Conservation (phyloP, 306 rosid genomes). For the Abrus pulchellus region DNA sequence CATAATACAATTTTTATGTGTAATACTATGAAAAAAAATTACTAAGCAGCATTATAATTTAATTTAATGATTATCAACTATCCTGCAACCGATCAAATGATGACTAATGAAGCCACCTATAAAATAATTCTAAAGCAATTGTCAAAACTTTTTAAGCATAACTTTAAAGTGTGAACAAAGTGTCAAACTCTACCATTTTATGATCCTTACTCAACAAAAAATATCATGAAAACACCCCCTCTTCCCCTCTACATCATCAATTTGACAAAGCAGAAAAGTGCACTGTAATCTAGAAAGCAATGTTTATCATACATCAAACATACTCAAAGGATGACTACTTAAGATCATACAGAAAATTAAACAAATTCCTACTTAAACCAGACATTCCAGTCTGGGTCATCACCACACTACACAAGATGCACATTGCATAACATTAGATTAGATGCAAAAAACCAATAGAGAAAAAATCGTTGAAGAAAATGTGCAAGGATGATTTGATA, state of each 20-base stretch:
- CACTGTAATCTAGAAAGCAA: not conserved
- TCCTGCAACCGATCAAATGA: conserved; percentile 36
- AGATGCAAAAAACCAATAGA: conserved; percentile 30
- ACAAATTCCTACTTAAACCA: not conserved
- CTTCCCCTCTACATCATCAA: conserved; percentile 23
- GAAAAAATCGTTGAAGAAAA: conserved; percentile 18
- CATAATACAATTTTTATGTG: not conserved
- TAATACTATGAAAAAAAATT: conserved; percentile 12
- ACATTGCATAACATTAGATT: conserved; percentile 13
- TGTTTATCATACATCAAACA: conserved; percentile 5
- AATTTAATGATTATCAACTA: conserved; percentile 20
- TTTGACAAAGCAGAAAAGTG: conserved; percentile 23
- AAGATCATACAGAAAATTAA: conserved; percentile 19
- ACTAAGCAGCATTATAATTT: conserved; percentile 10
- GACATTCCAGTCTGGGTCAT: conserved; percentile 3
- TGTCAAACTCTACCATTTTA: conserved; percentile 28
- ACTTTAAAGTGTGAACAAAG: conserved; percentile 1
- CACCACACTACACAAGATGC: conserved; percentile 21
- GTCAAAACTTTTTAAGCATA: conserved; percentile 29
- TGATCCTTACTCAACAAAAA: not conserved
- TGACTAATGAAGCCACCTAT: conserved; percentile 6
- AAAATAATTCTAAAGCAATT: conserved; percentile 35
- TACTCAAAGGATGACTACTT: conserved; percentile 20
- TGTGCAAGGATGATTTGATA: conserved; percentile 26
- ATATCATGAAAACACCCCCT: conserved; percentile 11